These are phyloP conservation scores for Arthrobotrys megalospora DNA, from an alignment of 2,329 filamentous ascomycete species.

Conservation along the genomic window DNA sequence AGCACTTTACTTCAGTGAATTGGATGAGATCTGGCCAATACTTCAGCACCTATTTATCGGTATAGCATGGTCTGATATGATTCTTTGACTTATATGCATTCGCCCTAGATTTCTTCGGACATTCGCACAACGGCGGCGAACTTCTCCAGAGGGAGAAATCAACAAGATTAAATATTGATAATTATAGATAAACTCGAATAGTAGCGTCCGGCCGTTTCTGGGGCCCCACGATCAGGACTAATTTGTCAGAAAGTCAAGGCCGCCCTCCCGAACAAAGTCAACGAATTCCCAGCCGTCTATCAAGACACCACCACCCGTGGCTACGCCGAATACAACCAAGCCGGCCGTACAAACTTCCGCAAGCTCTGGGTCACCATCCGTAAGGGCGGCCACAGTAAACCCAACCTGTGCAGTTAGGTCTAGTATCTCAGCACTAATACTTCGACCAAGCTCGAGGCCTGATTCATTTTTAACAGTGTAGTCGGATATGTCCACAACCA, in stretches of 20 bases:
- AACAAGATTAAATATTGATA: no score
- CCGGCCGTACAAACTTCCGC: neutral
- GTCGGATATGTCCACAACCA: neutral
- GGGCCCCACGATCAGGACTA: no score
- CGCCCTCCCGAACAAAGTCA: neutral
- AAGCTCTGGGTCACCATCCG: neutral
- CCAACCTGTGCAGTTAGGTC: neutral
- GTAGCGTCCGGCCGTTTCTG: no score
- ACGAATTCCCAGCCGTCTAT: neutral
- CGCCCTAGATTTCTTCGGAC: no score
- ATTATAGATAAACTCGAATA: no score
- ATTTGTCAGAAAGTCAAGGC: neutral
- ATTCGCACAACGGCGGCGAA: no score
- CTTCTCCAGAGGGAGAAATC: no score
- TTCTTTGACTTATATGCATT: no score
- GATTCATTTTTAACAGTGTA: neutral
- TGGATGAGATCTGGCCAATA: no score
- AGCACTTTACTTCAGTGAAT: no score
- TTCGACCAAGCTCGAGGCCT: neutral
- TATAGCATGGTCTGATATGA: no score
- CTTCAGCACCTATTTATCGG: no score
- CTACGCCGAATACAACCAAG: neutral
- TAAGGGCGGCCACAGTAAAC: neutral
- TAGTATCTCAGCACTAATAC: neutral
- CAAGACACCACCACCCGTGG: neutral